These are phyloP conservation scores for Neofusicoccum ribis DNA, from an alignment of 2,329 filamentous ascomycete species.

Conservation along the genomic window DNA sequence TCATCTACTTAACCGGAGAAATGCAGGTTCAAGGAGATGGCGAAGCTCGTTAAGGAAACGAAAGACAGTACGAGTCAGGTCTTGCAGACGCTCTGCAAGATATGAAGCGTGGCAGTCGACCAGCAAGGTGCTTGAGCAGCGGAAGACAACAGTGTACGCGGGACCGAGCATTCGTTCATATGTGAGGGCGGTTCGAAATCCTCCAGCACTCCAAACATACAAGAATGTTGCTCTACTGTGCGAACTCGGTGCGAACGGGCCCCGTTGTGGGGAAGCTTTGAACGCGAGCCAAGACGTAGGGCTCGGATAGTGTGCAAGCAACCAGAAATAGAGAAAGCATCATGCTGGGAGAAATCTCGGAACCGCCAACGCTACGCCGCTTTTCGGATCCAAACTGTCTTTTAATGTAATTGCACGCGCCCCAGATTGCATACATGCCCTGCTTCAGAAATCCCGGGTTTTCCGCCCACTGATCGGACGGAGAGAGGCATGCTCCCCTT, in stretches of 20 bases:
- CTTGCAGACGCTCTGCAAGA: slow-evolving; percentile 66
- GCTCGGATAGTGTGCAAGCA: neutral
- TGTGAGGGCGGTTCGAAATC: neutral
- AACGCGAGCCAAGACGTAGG: neutral
- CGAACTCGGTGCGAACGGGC: neutral
- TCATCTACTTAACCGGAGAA: neutral
- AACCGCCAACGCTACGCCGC: neutral
- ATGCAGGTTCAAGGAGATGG: slow-evolving; percentile 66
- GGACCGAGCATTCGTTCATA: neutral
- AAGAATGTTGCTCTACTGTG: neutral
- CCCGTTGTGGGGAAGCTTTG: neutral
- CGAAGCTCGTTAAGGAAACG: slow-evolving; percentile 76
- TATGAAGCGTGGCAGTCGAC: slow-evolving; percentile 35
- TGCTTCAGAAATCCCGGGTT: neutral
- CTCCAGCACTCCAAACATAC: neutral
- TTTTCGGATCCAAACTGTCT: neutral
- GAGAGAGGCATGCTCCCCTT: neutral
- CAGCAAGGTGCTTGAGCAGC: too few relatives aligned
- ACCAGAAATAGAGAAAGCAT: neutral
- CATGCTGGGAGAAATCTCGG: neutral
- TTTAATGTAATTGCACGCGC: too few relatives aligned
- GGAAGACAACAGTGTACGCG: too few relatives aligned
- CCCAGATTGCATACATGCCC: neutral
- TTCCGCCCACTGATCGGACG: neutral
- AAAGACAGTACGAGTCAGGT: slow-evolving; percentile 68